Evolutionary conservation across 192 early-diverging fungal species (phyloP).

Genomic region (Backusella macrospora): DNA sequence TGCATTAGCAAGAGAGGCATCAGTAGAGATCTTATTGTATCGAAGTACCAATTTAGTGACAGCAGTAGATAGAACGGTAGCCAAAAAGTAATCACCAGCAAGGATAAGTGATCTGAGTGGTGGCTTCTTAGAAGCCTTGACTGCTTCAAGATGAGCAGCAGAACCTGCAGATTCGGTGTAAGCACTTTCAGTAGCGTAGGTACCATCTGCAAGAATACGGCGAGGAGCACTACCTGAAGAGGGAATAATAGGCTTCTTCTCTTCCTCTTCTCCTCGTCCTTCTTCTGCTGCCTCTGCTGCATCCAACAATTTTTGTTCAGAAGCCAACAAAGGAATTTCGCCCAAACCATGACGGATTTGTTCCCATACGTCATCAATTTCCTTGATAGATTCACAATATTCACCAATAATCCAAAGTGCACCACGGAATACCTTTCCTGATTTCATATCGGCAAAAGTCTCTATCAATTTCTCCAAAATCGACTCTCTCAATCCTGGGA

Average conservation of each 20-base stretch:
- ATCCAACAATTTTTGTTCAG: conserved; percentile 85
- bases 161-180: conserved; percentile 62
- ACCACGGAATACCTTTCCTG: conserved; percentile 91
- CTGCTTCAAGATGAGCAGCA: conserved; percentile 49
- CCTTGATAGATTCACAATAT: conserved; percentile 76
- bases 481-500: conserved; percentile 81
- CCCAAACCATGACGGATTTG: conserved; percentile 84
- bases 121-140: conserved; percentile 65
- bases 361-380: conserved; percentile 85
- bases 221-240: conserved; percentile 55
- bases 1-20: conserved; percentile 65
- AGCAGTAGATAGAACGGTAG: conserved; percentile 85
- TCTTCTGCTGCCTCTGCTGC: conserved; percentile 64
- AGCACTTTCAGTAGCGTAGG: conserved; percentile 96
- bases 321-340: conserved; percentile 92
- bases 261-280: conserved; percentile 39
- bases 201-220: conserved; percentile 93
- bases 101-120: conserved; percentile 82
- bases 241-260: not conserved
- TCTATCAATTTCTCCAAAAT: conserved; percentile 84
- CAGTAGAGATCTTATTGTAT: conserved; percentile 58
- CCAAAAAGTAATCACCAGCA: conserved; percentile 93
- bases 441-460: conserved; percentile 88
- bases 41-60: conserved; percentile 91
- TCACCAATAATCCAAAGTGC: conserved; percentile 99